Base-by-base conservation (phyloP, 805 yeast species). In the Soucietia sequanensis region DNA sequence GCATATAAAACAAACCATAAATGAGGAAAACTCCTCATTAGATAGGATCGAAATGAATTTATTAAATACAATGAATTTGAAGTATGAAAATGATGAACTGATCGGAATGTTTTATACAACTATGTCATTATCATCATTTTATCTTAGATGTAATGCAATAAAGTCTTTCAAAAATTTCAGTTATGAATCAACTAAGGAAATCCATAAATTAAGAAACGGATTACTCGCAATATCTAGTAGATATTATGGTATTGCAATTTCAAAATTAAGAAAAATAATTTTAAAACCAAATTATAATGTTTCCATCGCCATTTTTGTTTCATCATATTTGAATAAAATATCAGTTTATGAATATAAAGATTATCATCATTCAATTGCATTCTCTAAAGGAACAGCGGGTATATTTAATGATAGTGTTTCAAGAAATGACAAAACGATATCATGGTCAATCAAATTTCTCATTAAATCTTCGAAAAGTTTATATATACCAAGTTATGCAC, bases 361-460 rank as follows among this genome's bases (percentile, higher is more conserved):
- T 32, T 36, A 50, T 26, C 20, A 37, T 7, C 41, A 48, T 14
- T 43, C 50, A 4, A 26, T 42, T 7, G 42, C 54, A 12, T 56
- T 54, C 30, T 40, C 51, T 14, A 43, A 46, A 12, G 62, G 62
- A 3, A 35, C 53, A 14, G 40, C 45, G 4, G 33, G 47, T 5
- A 41, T 54, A 3, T 49, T 48, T 36, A 41, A 46, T 20, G 47
- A 47, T 18, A 26, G 48, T 20, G 15, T 44, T 14, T 26, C 31
- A 14, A 23, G 12, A 15, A 28, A 14, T 13, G 27, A 26, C 4
- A 17, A 10, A 13, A 13, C 6, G 22, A 17, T 33, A 23, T 12
- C 27, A 4, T 37, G 35, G 44, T 28, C 44, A 8, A 24, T 42
- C 13, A 41, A 41, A 14, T 51, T 42, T 26, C 28, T 53, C n/a